Percentiles rank a stretch among this genome's conserved stretches.
Evolutionary conservation across 495 filamentous ascomycete genomes (phyloP).

Genomic region (Aspergillus haitiensis): DNA sequence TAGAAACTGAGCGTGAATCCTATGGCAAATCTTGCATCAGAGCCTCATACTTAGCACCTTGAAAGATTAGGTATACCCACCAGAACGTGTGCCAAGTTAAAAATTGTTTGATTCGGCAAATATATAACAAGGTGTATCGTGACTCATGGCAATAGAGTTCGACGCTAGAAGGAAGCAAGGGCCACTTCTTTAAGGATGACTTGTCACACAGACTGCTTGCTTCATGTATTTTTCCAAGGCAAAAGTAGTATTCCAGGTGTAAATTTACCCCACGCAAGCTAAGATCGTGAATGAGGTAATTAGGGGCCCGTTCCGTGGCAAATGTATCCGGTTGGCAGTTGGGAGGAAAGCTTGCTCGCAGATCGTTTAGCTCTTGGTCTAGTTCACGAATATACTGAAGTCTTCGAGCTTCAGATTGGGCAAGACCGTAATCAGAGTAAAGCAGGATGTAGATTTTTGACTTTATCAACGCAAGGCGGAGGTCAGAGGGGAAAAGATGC

Average conservation of each 20-base stretch:
- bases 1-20: slow-evolving; percentile 32
- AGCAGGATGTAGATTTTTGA: slow-evolving; percentile 31
- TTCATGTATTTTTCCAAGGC: slow-evolving; percentile 32
- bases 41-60: neutral
- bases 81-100: slow-evolving; percentile 29
- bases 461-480: slow-evolving; percentile 33
- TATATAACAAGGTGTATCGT: slow-evolving; percentile 30
- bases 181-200: neutral
- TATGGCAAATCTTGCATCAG: slow-evolving; percentile 5
- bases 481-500: slow-evolving; percentile 33
- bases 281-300: slow-evolving; percentile 33
- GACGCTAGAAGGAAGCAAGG: slow-evolving; percentile 24
- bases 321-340: slow-evolving; percentile 27
- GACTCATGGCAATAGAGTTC: slow-evolving; percentile 28
- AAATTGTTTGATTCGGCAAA: too few species aligned
- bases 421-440: slow-evolving; percentile 22
- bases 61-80: slow-evolving; percentile 9
- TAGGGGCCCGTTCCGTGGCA: slow-evolving; percentile 22
- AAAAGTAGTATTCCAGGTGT: slow-evolving; percentile 35
- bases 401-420: slow-evolving; percentile 23
- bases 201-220: slow-evolving; percentile 13
- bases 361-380: slow-evolving; percentile 29
- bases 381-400: slow-evolving; percentile 32
- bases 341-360: slow-evolving; percentile 25
- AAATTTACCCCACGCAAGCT: slow-evolving; percentile 31